Base-by-base conservation (phyloP, 2,329 filamentous ascomycete species). In the Penicillium sp. region DNA sequence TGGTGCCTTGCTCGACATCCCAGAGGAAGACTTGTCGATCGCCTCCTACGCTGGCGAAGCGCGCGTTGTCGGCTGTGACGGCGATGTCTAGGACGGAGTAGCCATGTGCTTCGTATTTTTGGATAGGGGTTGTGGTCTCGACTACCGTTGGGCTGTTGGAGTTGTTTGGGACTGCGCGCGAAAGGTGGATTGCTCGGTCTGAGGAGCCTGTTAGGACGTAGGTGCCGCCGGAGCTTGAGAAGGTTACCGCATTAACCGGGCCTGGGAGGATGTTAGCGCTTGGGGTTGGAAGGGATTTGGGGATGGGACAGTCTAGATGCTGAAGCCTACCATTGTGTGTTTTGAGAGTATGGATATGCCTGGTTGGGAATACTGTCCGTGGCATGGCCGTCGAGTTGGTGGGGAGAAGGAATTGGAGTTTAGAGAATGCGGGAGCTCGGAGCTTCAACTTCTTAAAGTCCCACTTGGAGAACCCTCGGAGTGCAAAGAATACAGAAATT, bases 11-110 rank as follows among this genome's bases (percentile, higher is more conserved):
- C 45, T 88, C 81, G 0, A 97, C 94, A 74, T 99, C 94, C 94
- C 94, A 97, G 5, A 97, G 81, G 70, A 97, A 97, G 0, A 96
- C 91, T 59, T 84, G 82, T 65, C 93, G 89, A 77, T 99, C 94
- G 57, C 94, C 94, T 63, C 94, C 94, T 1, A 85, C 84, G n/a
- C 88, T 92, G 10, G 87, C 88, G 73, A 99, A 97, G 42, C 85
- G 85, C 62, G 90, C 84, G 74, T 99, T 99, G 76, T 91, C 88
- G 24, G 78, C 69, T 18, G 79, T 73, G 48, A 97, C 88, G 50
- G 84, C 81, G 38, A 99, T 81, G 63, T 90, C 89, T 58, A 97
- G 86, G 8, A 99, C 89, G 65, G 92, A 89, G 78, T 99, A 96
- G 63, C 91, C 92, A 76, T 99, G 94, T 2, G 89, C 90, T 35